Percentiles rank a stretch among this genome's conserved stretches.
These are phyloP conservation scores for Cicer bijugum DNA, from an alignment of 306 rosid genomes.

Conservation along the genomic window DNA sequence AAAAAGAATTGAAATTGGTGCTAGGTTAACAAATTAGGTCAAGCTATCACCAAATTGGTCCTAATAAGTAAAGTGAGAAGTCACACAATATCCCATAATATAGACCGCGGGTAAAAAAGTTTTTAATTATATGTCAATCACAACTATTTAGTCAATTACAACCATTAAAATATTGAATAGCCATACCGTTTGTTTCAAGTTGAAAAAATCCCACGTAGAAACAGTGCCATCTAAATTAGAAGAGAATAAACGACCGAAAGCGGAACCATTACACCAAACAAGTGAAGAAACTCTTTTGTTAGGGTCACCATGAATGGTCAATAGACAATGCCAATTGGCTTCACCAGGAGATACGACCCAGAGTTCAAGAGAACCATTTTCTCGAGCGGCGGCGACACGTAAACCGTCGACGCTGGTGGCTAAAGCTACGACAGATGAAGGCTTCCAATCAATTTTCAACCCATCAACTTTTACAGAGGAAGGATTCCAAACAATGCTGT, in stretches of 20 bases:
- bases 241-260: slow-evolving; percentile 76
- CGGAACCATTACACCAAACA: slow-evolving; percentile 67
- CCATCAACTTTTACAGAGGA: neutral
- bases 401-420: slow-evolving; percentile 83
- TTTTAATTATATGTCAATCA: no score
- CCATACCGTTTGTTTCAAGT: slow-evolving; percentile 72
- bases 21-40: neutral
- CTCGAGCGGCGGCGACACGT: slow-evolving; percentile 87
- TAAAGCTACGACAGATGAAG: slow-evolving; percentile 76
- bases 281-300: slow-evolving; percentile 70
- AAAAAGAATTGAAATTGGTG: no score
- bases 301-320: slow-evolving; percentile 86
- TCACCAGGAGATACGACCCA: slow-evolving; percentile 96
- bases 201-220: slow-evolving; percentile 80
- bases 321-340: slow-evolving; percentile 93
- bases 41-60: neutral
- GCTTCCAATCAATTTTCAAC: slow-evolving; percentile 61
- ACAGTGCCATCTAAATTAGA: slow-evolving; percentile 79
- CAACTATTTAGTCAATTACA: no score
- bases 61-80: neutral
- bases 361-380: slow-evolving; percentile 83
- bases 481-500: neutral
- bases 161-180: no score
- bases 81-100: neutral
- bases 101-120: no score